Conservation (phyloP, 129 eudicot genomes). For the Helichrysum umbraculigerum region DNA sequence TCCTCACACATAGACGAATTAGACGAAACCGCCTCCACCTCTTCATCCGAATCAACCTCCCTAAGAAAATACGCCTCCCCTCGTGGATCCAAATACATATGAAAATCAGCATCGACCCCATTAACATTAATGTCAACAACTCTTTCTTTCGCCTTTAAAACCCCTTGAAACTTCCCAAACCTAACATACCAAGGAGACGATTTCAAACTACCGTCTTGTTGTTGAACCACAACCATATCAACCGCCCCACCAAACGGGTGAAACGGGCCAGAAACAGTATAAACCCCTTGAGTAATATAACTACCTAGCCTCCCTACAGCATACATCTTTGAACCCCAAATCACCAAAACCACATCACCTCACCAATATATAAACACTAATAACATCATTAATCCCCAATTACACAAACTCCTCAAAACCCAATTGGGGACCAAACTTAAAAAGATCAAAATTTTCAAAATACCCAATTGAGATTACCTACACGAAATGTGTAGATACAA, state of each 20-base stretch:
- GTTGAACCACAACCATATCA: conserved; percentile 89
- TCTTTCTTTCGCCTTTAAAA: conserved; percentile 77
- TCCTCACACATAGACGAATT: conserved; percentile 61
- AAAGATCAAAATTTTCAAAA: conserved; percentile 32
- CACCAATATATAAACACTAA: background rate
- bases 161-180: conserved; percentile 98
- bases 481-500: conserved; percentile 22
- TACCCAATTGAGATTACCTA: conserved; percentile 33
- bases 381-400: conserved; percentile 6
- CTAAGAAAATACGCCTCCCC: conserved; percentile 80
- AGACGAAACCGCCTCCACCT: conserved; percentile 26
- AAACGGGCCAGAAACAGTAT: conserved; percentile 76
- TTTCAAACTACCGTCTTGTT: conserved; percentile 77
- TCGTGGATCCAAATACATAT: conserved; percentile 78
- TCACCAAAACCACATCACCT: conserved; percentile 7
- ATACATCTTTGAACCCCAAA: conserved; percentile 39
- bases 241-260: conserved; percentile 99
- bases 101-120: conserved; percentile 78
- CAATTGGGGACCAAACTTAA: conserved; percentile 26
- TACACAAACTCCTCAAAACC: conserved; percentile 11
- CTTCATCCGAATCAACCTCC: conserved; percentile 70
- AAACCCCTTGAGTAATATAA: conserved; percentile 71
- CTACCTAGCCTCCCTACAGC: conserved; percentile 87
- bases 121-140: conserved; percentile 72
- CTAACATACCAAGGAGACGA: conserved; percentile 96